phyloP scores from a whole-genome alignment of 768 basidiomycete genomes.

The Leucosporidium yakuticum region DNA sequence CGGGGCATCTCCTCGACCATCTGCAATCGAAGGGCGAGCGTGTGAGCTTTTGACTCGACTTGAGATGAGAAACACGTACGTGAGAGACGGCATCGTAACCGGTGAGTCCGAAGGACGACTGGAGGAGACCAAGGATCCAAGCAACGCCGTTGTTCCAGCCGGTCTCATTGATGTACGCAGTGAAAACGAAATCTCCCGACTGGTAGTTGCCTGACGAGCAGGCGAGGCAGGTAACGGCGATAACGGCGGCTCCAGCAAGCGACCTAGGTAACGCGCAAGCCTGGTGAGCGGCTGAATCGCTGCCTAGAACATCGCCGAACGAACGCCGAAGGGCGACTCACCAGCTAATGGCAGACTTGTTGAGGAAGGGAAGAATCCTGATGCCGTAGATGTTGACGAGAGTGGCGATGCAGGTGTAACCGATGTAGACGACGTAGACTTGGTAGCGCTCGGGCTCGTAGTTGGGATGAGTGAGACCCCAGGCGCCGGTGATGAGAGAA shows the following conservation, averaged over 20 bases:
- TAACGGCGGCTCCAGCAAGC: constrained; percentile 13
- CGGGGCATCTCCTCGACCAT: constrained; percentile 25
- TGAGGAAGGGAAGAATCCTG: constrained; percentile 19
- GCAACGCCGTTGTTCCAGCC: constrained; percentile 37
- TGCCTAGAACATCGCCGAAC: no score
- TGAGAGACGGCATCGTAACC: constrained; percentile 24
- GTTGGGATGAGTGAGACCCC: constrained; percentile 12
- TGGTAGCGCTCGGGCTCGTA: constrained; percentile 4
- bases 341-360: constrained; percentile 31
- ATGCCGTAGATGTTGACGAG: constrained; percentile 28
- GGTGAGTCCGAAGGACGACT: constrained; percentile 34
- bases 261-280: background rate
- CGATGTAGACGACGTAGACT: constrained; percentile 27
- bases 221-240: constrained; percentile 23
- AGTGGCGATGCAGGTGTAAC: constrained; percentile 21
- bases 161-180: constrained; percentile 29
- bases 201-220: constrained; percentile 29
- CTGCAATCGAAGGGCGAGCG: no score
- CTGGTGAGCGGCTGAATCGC: no score
- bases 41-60: no score
- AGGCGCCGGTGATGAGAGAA: constrained; percentile 13
- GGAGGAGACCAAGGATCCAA: constrained; percentile 37
- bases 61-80: constrained; percentile 8
- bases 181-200: constrained; percentile 35
- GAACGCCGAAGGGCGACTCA: background rate